phyloP scores from a whole-genome alignment of 176 grass and related monocot species.

The Paspalum vaginatum region DNA sequence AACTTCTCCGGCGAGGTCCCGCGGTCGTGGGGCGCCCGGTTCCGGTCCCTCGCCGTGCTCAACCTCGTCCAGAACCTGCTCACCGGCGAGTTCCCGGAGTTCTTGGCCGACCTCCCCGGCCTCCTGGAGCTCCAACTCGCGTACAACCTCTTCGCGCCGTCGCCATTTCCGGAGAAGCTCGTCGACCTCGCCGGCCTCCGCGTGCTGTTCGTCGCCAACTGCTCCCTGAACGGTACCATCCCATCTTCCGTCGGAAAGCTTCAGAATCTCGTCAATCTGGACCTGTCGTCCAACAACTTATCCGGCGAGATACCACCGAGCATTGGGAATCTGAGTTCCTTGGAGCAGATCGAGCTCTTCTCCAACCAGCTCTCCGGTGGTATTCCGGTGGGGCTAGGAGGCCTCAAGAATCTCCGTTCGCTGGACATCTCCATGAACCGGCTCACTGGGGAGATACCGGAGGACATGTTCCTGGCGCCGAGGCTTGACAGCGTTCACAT shows the following conservation, averaged over 20 bases:
- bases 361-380: constrained; percentile 60
- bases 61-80: constrained; percentile 62
- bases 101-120: constrained; percentile 51
- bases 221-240: constrained; percentile 63
- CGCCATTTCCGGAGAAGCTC: constrained; percentile 56
- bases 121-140: constrained; percentile 65
- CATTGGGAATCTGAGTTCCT: constrained; percentile 45
- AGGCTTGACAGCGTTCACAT: constrained; percentile 63
- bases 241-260: constrained; percentile 68
- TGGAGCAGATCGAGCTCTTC: constrained; percentile 84
- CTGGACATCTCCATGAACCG: constrained; percentile 70
- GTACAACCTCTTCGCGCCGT: constrained; percentile 73
- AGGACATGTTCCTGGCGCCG: constrained; percentile 66
- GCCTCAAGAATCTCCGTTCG: constrained; percentile 52
- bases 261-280: constrained; percentile 57
- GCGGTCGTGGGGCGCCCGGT: constrained; percentile 49
- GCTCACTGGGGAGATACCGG: constrained; percentile 61
- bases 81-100: constrained; percentile 59
- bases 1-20: constrained; percentile 74
- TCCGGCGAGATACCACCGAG: constrained; percentile 56
- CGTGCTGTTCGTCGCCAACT: constrained; percentile 60
- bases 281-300: constrained; percentile 71
- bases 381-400: constrained; percentile 65
- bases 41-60: constrained; percentile 49
- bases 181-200: constrained; percentile 55